These are phyloP conservation scores for Auriculariales sp. DNA, from an alignment of 768 basidiomycete genomes.

Conservation along the genomic window DNA sequence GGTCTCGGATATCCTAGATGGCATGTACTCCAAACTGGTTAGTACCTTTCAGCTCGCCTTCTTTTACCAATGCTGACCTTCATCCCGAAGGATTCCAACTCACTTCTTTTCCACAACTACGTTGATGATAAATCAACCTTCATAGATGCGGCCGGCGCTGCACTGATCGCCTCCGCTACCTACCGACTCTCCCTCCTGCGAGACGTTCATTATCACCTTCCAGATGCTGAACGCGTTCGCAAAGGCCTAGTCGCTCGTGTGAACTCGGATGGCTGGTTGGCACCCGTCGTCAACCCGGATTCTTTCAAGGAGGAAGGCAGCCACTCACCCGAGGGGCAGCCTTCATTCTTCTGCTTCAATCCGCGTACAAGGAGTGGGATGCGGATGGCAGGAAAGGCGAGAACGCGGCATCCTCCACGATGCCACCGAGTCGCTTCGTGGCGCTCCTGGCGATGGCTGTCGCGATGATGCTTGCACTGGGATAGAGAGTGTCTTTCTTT, in stretches of 20 bases:
- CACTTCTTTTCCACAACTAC: conserved; percentile 55
- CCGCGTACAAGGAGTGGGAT: conserved; percentile 67
- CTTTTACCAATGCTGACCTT: background rate
- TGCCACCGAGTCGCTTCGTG: too few species aligned
- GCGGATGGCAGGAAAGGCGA: conserved; percentile 35
- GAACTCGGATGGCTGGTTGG: conserved; percentile 33
- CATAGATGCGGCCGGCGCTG: conserved; percentile 56
- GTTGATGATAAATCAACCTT: conserved; percentile 45
- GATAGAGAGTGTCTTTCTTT: background rate
- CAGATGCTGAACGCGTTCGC: conserved; percentile 43
- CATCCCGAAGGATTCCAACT: conserved; percentile 4
- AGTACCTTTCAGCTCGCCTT: conserved; percentile 13
- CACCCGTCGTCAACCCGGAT: conserved; percentile 64
- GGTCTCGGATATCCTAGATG: conserved; percentile 60
- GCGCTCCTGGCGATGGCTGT: background rate
- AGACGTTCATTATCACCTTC: conserved; percentile 33
- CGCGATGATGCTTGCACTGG: background rate
- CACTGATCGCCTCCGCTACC: conserved; percentile 61
- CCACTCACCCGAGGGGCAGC: conserved; percentile 60
- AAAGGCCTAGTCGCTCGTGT: conserved; percentile 17
- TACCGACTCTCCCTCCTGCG: conserved; percentile 53
- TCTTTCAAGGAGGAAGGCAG: conserved; percentile 30
- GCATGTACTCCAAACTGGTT: conserved; percentile 48
- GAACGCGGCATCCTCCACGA: conserved; percentile 15
- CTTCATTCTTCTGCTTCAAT: conserved; percentile 61